Evolutionary conservation across 202 grass and related monocot species (phyloP).

Genomic region (Bolboschoenoplectus hybrid): DNA sequence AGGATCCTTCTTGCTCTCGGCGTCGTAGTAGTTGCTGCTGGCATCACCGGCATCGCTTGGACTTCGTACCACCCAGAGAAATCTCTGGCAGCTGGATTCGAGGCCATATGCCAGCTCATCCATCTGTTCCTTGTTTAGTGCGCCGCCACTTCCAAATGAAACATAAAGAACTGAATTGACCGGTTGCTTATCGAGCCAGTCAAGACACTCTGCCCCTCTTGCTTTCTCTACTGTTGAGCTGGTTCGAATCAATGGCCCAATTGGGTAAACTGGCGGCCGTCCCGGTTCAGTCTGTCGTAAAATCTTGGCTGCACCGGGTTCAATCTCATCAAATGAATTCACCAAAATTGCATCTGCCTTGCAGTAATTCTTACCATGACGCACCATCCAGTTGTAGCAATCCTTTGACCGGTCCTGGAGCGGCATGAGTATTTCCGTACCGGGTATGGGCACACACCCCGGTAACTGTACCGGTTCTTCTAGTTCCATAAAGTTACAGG

Average conservation of each 20-base stretch:
- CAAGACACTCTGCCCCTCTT: constrained; percentile 19
- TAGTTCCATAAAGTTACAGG: constrained; percentile 46
- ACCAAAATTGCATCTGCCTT: constrained; percentile 59
- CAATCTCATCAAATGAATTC: constrained; percentile 62
- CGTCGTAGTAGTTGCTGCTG: not conserved
- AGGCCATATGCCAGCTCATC: constrained; percentile 61
- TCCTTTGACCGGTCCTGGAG: constrained; percentile 47
- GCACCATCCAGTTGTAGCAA: constrained; percentile 43
- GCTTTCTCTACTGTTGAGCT: not conserved
- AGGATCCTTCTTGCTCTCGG: constrained; percentile 4
- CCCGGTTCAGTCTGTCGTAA: not conserved
- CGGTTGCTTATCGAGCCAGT: constrained; percentile 32
- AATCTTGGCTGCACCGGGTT: constrained; percentile 40
- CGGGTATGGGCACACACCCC: constrained; percentile 61
- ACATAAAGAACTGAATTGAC: constrained; percentile 54
- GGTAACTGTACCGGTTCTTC: constrained; percentile 51
- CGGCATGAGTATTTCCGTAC: constrained; percentile 45
- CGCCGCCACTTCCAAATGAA: constrained; percentile 65
- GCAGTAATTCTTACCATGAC: constrained; percentile 30
- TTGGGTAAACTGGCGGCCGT: constrained; percentile 46
- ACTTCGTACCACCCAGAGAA: constrained; percentile 60
- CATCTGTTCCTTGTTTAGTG: constrained; percentile 45
- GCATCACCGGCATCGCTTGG: constrained; percentile 11
- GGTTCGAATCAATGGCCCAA: constrained; percentile 53
- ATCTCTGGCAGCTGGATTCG: constrained; percentile 49